Base-by-base conservation (phyloP, 2,329 filamentous ascomycete species). In the Neofusicoccum cordaticola region DNA sequence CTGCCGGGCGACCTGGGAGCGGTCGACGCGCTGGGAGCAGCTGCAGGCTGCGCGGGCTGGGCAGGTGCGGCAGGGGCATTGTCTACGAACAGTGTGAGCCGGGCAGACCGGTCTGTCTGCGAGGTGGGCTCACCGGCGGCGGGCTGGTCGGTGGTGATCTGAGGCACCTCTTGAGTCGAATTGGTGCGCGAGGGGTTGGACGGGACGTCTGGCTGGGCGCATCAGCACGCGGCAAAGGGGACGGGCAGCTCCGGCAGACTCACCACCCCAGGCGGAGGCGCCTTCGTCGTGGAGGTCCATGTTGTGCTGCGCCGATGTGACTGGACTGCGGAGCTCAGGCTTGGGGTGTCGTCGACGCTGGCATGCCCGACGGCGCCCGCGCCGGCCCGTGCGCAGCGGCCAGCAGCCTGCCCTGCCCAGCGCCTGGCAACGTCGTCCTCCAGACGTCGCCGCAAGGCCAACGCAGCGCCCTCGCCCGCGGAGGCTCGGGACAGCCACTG, bases 1-100 rank as follows among this genome's bases (percentile, higher is more conserved):
- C 64, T 81, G 48, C 79, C 82, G 52, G 82, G 79, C 37, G 82
- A 81, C 68, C 80, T 81, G 51, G 81, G 77, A 37, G 80, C 77
- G 66, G 77, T 76, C 45, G 79, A 71, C 41, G 70, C 72, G 69
- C 68, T 77, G 71, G 70, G 75, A 58, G 74, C 69, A 70, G 77
- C 66, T 62, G 65, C 68, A 51, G 70, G 12, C 37, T 66, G 42
- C 67, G 64, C 27, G 69, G 62, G 52, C 70, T 72, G 41, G 70
- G 42, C 44, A 8, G 19, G 39, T 15, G 45, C 39, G 48, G 56
- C 42, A 37, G 56, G 56, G 56, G 45, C 41, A 62, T 61, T 47
- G 27, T 61, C 53, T 65, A 35, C 27, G 31, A 8, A 4, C 34
- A 52, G 42, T 37, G 63, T 41, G 42, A 48, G 53, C 42, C 61